A percentile compares a stretch with the other conserved stretches of the same genome.
phyloP scores from a whole-genome alignment of 805 yeast species.

The Myxozyma udenii region DNA sequence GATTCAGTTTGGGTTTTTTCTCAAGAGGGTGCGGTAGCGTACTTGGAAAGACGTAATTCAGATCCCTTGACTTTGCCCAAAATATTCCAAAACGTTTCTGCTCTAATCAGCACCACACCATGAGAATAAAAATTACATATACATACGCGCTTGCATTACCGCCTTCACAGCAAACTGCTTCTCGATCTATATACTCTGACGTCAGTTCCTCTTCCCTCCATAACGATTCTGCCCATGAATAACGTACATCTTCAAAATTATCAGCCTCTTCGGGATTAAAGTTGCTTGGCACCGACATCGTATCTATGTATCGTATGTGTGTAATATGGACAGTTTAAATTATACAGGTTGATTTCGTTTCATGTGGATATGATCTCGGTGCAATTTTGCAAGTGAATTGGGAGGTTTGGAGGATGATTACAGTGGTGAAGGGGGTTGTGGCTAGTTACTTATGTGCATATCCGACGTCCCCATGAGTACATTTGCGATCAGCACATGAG shows the following conservation, averaged over 20 bases:
- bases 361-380: too few species aligned
- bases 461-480: too few species aligned
- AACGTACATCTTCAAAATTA: constrained; percentile 69
- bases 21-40: not conserved
- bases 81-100: constrained; percentile 79
- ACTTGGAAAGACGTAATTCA: constrained; percentile 52
- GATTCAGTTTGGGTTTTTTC: too few species aligned
- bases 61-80: constrained; percentile 75
- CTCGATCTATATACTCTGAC: constrained; percentile 67
- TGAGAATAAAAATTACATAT: not conserved
- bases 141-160: constrained; percentile 75
- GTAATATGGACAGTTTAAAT: too few species aligned
- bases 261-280: constrained; percentile 90
- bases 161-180: constrained; percentile 98
- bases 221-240: too few species aligned
- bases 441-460: too few species aligned
- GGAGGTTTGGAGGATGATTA: too few species aligned
- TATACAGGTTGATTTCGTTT: too few species aligned
- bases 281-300: constrained; percentile 29
- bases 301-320: not conserved
- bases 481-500: too few species aligned
- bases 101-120: not conserved
- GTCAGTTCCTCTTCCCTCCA: too few species aligned
- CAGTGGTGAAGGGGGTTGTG: too few species aligned
- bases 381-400: too few species aligned